These are phyloP conservation scores for Fagopyrum homotropicum DNA, from an alignment of 148 eudicot genomes.

Conservation along the genomic window DNA sequence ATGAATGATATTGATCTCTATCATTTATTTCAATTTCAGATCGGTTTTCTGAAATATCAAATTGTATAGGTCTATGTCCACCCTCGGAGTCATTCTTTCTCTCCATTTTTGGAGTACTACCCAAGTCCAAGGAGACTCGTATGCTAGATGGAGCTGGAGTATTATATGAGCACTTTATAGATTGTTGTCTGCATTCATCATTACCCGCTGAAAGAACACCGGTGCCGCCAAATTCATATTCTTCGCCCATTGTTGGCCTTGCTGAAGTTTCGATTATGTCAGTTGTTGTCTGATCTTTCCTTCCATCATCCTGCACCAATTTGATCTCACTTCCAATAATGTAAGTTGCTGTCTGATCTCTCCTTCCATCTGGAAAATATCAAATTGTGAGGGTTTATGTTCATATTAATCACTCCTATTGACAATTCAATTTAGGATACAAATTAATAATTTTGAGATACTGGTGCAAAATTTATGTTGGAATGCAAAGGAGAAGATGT, in stretches of 20 bases:
- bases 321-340: not conserved
- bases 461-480: slow-evolving; percentile 20
- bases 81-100: slow-evolving; percentile 10
- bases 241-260: slow-evolving; percentile 23
- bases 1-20: too few relatives aligned
- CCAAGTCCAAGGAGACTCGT: slow-evolving; percentile 22
- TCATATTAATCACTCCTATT: too few relatives aligned
- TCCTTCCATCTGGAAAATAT: slow-evolving; percentile 11
- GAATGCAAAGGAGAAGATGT: slow-evolving; percentile 23
- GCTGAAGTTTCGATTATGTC: slow-evolving; percentile 20
- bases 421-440: not conserved
- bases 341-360: not conserved
- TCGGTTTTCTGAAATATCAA: slow-evolving; percentile 15
- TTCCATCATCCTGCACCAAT: too few relatives aligned
- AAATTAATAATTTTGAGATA: not conserved
- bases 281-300: not conserved
- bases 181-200: slow-evolving; percentile 14
- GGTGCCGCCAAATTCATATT: slow-evolving; percentile 19
- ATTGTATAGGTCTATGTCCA: slow-evolving; percentile 16
- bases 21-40: slow-evolving; percentile 17
- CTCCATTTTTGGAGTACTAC: slow-evolving; percentile 18
- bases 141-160: slow-evolving; percentile 17
- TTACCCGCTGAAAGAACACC: slow-evolving; percentile 16
- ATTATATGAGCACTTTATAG: not conserved
- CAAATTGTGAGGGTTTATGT: too few relatives aligned